Conservation (phyloP, 2,329 filamentous ascomycete genomes). For the Colletotrichum euphorbiae region DNA sequence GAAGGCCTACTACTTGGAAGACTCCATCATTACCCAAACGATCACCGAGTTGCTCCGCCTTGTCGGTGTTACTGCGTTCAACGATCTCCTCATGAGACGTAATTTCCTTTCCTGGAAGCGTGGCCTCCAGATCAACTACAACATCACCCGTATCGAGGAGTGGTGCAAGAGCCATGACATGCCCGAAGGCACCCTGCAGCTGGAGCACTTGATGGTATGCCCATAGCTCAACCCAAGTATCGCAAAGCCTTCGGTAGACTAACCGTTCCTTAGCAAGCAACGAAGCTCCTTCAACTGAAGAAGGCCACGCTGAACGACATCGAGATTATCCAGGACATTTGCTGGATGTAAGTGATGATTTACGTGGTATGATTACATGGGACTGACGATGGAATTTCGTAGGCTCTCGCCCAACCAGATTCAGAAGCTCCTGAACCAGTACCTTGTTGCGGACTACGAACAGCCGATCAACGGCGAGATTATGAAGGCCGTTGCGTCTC, state of each 20-base stretch:
- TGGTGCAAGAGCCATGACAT: constrained; percentile 99
- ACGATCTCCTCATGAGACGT: constrained; percentile 95
- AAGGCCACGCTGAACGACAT: constrained; percentile 99
- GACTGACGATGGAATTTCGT: constrained; percentile 12
- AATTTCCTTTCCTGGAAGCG: constrained; percentile 99
- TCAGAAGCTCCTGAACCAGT: constrained; percentile 98
- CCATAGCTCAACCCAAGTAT: not conserved
- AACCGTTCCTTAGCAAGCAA: constrained; percentile 78
- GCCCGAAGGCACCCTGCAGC: constrained; percentile 96
- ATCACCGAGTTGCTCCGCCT: constrained; percentile 92
- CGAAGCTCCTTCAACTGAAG: constrained; percentile 97
- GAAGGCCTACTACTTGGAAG: constrained; percentile 98
- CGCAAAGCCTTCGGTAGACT: not conserved
- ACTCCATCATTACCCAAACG: constrained; percentile 94
- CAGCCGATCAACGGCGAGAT: constrained; percentile 99
- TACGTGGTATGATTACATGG: not conserved
- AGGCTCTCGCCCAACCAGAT: constrained; percentile 99
- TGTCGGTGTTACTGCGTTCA: constrained; percentile 97
- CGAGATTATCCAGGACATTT: constrained; percentile 99
- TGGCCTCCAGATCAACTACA: constrained; percentile 99
- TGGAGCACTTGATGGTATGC: constrained; percentile 95
- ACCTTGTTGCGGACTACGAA: constrained; percentile 98
- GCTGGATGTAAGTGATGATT: constrained; percentile 87
- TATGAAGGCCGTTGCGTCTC: constrained; percentile 98
- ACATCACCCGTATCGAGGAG: constrained; percentile 98